These are phyloP conservation scores for Aspergillus pseudoviridinutans DNA, from an alignment of 2,329 filamentous ascomycete species.

Conservation along the genomic window DNA sequence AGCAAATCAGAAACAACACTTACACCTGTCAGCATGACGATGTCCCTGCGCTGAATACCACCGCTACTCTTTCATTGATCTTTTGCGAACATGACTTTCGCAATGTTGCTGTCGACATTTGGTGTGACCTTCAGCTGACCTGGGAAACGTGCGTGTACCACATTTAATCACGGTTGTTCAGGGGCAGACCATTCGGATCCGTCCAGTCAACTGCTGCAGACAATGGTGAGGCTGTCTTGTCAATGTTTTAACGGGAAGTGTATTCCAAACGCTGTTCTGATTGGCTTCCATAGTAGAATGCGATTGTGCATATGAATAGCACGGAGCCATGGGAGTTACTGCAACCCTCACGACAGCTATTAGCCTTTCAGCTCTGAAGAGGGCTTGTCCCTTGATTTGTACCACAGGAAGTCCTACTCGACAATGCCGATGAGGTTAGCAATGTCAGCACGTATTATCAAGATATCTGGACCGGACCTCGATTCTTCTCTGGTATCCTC, in stretches of 20 bases:
- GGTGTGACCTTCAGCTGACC: conserved; percentile 16
- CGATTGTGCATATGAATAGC: conserved; percentile 11
- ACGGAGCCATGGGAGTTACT: not conserved
- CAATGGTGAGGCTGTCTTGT: conserved; percentile 14
- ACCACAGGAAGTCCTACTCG: not conserved
- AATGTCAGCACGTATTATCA: conserved; percentile 1
- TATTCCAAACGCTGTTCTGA: conserved; percentile 3
- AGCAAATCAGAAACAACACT: too few relatives aligned
- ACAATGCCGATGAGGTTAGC: not conserved
- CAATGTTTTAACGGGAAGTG: conserved; percentile 3
- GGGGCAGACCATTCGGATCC: conserved; percentile 7
- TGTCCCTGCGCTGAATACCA: not conserved
- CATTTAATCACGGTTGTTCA: conserved; percentile 9
- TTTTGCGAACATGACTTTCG: not conserved
- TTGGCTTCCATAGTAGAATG: conserved; percentile 3
- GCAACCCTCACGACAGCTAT: conserved; percentile 5
- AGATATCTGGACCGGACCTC: not conserved
- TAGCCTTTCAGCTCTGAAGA: not conserved
- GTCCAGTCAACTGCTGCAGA: not conserved
- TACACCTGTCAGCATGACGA: not conserved
- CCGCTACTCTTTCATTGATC: not conserved
- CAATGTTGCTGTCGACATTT: conserved; percentile 3
- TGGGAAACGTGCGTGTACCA: conserved; percentile 11
- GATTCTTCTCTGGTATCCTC: not conserved
- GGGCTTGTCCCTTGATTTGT: not conserved